These are phyloP conservation scores for Hypocreales sp. DNA, from an alignment of 2,329 filamentous ascomycete species.

Conservation along the genomic window DNA sequence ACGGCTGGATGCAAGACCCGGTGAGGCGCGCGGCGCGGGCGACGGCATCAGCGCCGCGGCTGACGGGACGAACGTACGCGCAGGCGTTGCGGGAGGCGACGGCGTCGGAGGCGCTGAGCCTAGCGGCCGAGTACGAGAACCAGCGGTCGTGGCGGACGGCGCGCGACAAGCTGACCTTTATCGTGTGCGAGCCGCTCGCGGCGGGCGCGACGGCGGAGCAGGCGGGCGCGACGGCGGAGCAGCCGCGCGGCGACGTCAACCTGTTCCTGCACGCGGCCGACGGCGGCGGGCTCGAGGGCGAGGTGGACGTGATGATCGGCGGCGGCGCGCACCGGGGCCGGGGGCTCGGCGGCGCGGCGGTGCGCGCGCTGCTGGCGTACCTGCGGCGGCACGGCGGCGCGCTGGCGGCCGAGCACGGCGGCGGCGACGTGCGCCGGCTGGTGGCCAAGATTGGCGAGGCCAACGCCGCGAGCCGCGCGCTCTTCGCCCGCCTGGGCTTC, in stretches of 20 bases:
- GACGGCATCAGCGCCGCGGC: not conserved
- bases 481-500: slow-evolving; percentile 39
- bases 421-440: slow-evolving; percentile 14
- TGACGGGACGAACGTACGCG: not conserved
- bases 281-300: slow-evolving; percentile 41
- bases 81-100: slow-evolving; percentile 69
- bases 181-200: slow-evolving; percentile 46
- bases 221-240: slow-evolving; percentile 24
- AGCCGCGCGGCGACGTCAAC: slow-evolving; percentile 64
- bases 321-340: slow-evolving; percentile 35
- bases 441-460: slow-evolving; percentile 43
- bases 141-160: slow-evolving; percentile 75
- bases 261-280: slow-evolving; percentile 57
- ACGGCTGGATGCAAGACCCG: slow-evolving; percentile 82
- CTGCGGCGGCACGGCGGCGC: slow-evolving; percentile 33
- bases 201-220: slow-evolving; percentile 1
- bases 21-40: slow-evolving; percentile 16
- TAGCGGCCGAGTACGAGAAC: slow-evolving; percentile 79
- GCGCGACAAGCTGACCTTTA: slow-evolving; percentile 82
- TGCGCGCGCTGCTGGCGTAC: slow-evolving; percentile 57
- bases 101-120: slow-evolving; percentile 68
- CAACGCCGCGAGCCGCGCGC: slow-evolving; percentile 33
- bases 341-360: slow-evolving; percentile 49
- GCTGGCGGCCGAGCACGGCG: slow-evolving; percentile 34
- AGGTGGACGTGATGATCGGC: slow-evolving; percentile 82